Evolutionary conservation across 441 rosid species (phyloP), one percentile per base, ranked within the genome.

Genomic region (California macrophylla): DNA sequence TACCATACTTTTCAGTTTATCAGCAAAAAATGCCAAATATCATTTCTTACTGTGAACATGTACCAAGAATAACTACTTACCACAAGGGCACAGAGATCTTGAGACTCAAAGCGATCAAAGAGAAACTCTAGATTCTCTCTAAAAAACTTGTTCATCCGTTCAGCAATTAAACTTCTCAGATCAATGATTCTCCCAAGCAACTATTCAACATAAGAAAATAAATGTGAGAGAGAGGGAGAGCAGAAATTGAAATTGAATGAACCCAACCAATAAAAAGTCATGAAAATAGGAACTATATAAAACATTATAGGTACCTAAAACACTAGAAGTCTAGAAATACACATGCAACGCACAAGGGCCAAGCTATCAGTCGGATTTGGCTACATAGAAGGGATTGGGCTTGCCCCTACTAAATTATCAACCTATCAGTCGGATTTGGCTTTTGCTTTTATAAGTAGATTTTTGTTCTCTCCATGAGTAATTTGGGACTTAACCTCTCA

Each of bases 101-200:
- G 98, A 58, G 96, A 95, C 86, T 92, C 98, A 56, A 95, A 95
- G 67, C 96, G 96, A 69, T 95, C 96, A 76, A 92, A 89, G 21
- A 95, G 91, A 81, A 95, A 95, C 83, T 95, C 99, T 2, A 95
- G 86, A 78, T 95, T 95, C 81, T 95, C 99, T 83, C 99, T 91
- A 82, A 91, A 92, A 70, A 81, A 76, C 86, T 87, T 95, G 74
- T 95, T 95, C 96, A 95, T 86, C 80, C 96, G 76, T 81, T 88
- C 93, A 71, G 96, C 76, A 42, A 95, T 87, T 82, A 95, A 80
- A 74, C 97, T 91, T 86, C 98, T 89, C 78, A 95, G 79, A 80
- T 95, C 77, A 76, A 95, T 81, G 64, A 90, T 87, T 89, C 99
- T 92, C 77, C 99, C 99, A 68, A 95, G 96, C 83, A 95, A 77